Percentiles rank a stretch among this genome's conserved stretches.
These are phyloP conservation scores for Penicillium olsonii DNA, from an alignment of 2,329 filamentous ascomycete species.

Conservation along the genomic window DNA sequence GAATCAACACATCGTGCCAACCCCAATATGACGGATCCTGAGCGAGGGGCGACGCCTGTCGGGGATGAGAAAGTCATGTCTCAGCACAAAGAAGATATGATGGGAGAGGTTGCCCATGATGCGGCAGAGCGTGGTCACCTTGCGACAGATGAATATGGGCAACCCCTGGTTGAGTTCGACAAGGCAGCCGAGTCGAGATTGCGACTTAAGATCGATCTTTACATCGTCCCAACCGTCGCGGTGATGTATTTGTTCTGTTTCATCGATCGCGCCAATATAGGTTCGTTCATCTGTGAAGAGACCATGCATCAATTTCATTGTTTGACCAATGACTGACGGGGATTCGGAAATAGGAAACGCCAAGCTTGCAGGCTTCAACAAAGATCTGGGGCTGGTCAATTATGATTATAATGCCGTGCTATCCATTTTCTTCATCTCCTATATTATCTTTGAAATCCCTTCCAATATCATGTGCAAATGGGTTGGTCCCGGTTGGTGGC, in stretches of 20 bases:
- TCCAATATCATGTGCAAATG: constrained; percentile 65
- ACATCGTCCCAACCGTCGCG: constrained; percentile 65
- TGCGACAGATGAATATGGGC: constrained; percentile 55
- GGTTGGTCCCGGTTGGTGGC: constrained; percentile 71
- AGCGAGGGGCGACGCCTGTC: constrained; percentile 9
- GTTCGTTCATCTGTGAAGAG: constrained; percentile 37
- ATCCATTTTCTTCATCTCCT: constrained; percentile 70
- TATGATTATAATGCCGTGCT: constrained; percentile 71
- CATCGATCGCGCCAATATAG: constrained; percentile 74
- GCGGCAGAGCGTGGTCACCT: constrained; percentile 48
- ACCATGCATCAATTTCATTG: background rate
- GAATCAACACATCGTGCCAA: background rate
- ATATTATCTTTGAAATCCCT: constrained; percentile 73
- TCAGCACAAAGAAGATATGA: constrained; percentile 19
- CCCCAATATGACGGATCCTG: constrained; percentile 8
- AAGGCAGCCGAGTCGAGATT: constrained; percentile 59
- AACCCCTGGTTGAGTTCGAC: constrained; percentile 57
- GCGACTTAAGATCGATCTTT: constrained; percentile 65
- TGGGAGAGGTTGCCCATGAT: constrained; percentile 28
- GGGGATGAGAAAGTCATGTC: constrained; percentile 25
- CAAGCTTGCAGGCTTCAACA: constrained; percentile 64
- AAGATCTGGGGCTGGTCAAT: constrained; percentile 59
- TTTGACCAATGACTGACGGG: background rate
- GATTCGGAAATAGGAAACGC: constrained; percentile 59
- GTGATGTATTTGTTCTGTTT: constrained; percentile 72